Conservation (phyloP, 768 basidiomycete species). For the Cystofilobasidium bisporidii region DNA sequence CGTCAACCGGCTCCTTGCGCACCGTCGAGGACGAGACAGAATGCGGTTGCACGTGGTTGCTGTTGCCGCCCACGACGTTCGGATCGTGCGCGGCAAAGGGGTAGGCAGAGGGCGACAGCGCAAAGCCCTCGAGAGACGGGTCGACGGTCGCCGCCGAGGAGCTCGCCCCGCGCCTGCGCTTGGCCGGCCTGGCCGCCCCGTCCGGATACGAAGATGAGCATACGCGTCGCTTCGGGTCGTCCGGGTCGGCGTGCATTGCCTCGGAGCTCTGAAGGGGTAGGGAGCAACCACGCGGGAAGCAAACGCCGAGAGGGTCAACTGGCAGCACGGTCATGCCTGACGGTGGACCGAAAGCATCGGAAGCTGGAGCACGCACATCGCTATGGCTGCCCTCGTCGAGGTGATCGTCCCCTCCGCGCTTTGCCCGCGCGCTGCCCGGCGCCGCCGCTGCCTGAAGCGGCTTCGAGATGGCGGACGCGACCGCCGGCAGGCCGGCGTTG, state of each 20-base stretch:
- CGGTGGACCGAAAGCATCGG: no score
- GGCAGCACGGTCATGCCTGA: background rate
- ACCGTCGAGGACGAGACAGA: no score
- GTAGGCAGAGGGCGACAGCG: background rate
- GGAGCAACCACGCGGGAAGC: background rate
- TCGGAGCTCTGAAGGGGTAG: background rate
- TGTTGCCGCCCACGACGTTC: no score
- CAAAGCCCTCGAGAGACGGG: background rate
- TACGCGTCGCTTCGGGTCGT: no score
- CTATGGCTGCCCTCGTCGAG: background rate
- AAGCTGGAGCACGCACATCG: constrained; percentile 7
- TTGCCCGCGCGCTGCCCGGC: background rate
- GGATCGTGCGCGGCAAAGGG: background rate
- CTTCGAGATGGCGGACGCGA: background rate
- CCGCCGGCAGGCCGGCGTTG: background rate
- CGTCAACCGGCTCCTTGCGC: background rate
- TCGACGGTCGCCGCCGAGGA: background rate
- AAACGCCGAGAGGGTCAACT: background rate
- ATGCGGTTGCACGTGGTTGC: no score
- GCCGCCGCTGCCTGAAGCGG: background rate
- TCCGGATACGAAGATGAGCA: background rate
- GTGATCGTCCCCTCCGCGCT: background rate
- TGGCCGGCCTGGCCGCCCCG: no score
- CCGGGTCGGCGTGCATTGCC: background rate
- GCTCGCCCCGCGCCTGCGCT: no score